A percentile compares a stretch with the other conserved stretches of the same genome.
These are phyloP conservation scores for Ilex paraguariensis DNA, from an alignment of 305 asterid species.

Conservation along the genomic window DNA sequence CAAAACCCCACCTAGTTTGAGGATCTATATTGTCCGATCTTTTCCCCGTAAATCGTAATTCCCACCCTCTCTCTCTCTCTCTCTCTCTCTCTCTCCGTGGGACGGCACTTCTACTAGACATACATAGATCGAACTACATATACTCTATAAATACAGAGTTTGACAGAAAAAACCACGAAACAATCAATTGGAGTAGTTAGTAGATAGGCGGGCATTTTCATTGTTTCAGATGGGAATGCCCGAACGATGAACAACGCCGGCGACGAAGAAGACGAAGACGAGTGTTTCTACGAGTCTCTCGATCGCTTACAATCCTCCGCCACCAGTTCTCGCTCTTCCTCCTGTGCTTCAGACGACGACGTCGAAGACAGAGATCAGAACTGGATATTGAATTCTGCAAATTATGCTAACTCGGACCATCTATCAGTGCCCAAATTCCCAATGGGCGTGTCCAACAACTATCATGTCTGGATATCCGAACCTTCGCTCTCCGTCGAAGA, in stretches of 20 bases:
- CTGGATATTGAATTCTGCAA: constrained; percentile 5
- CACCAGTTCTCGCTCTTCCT: constrained; percentile 75
- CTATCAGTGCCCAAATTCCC: constrained; percentile 51
- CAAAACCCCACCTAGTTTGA: constrained; percentile 28
- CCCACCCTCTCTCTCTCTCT: constrained; percentile 30
- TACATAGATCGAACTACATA: background rate
- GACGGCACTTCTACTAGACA: background rate
- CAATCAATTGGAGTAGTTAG: constrained; percentile 12
- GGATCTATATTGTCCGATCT: constrained; percentile 50
- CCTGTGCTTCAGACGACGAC: constrained; percentile 45
- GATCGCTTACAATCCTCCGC: constrained; percentile 86
- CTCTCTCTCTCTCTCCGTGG: background rate
- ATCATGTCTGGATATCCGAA: constrained; percentile 82
- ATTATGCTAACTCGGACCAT: constrained; percentile 7
- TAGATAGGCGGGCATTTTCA: constrained; percentile 14
- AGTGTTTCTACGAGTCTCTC: constrained; percentile 77
- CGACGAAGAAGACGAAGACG: constrained; percentile 59
- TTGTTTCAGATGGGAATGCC: constrained; percentile 15
- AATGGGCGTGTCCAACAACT: constrained; percentile 39
- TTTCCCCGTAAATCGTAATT: constrained; percentile 20
- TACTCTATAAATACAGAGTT: background rate
- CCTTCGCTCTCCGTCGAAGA: constrained; percentile 67
- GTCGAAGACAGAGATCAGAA: constrained; percentile 45
- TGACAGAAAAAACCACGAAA: constrained; percentile 1
- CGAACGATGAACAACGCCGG: constrained; percentile 56